A percentile compares a stretch with the other conserved stretches of the same genome.
Evolutionary conservation across 2,329 filamentous ascomycete species (phyloP).

Genomic region (Hymenoscyphus albidus): DNA sequence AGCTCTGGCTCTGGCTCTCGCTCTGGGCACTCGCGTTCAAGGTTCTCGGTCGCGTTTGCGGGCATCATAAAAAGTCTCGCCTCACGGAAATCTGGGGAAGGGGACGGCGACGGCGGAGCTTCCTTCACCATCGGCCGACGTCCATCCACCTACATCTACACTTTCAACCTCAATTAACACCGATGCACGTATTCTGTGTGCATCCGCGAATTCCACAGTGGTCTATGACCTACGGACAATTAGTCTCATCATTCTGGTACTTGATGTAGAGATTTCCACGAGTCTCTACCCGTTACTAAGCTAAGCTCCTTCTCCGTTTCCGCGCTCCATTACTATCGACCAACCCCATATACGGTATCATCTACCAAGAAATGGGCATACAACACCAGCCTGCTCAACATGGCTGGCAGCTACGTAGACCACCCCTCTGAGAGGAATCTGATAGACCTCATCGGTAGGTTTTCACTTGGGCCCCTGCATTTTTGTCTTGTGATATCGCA

Average conservation of each 20-base stretch:
- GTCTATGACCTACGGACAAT: not conserved
- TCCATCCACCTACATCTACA: not conserved
- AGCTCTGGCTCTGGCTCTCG: too few species aligned
- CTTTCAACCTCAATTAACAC: not conserved
- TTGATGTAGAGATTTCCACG: not conserved
- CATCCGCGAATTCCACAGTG: not conserved
- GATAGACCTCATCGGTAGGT: not conserved
- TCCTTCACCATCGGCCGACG: not conserved
- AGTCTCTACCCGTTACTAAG: not conserved
- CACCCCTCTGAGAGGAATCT: not conserved
- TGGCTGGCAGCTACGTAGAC: constrained; percentile 1
- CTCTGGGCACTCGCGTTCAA: not conserved
- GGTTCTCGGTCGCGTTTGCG: constrained; percentile 4
- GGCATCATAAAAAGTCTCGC: not conserved
- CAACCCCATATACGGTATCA: not conserved
- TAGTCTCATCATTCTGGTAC: not conserved
- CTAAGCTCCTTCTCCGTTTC: not conserved
- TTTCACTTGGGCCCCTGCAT: not conserved
- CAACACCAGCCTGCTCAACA: not conserved
- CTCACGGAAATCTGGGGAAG: not conserved
- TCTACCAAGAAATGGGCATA: not conserved
- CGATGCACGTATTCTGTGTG: not conserved
- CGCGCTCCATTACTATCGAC: too few species aligned
- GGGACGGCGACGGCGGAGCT: not conserved
- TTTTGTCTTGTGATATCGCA: not conserved